A percentile compares a stretch with the other conserved stretches of the same genome.
phyloP scores from a whole-genome alignment of 2,329 filamentous ascomycete genomes.

The Aspergillus unguis region DNA sequence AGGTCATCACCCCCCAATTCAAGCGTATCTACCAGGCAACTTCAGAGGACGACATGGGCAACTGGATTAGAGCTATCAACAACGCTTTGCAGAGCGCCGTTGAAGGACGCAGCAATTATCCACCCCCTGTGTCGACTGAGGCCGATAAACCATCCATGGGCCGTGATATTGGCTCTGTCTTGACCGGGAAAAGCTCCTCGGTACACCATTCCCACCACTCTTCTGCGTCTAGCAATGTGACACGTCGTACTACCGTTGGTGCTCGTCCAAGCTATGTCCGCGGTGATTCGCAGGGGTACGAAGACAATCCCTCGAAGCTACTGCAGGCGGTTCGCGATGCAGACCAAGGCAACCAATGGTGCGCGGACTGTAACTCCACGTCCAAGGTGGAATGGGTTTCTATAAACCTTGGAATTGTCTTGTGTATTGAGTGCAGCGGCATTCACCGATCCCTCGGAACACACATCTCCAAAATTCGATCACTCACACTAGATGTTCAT shows the following conservation, averaged over 20 bases:
- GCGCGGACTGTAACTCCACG: slow-evolving; percentile 88
- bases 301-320: slow-evolving; percentile 80
- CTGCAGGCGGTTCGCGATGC: slow-evolving; percentile 83
- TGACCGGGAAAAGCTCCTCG: slow-evolving; percentile 83
- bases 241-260: slow-evolving; percentile 85
- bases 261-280: slow-evolving; percentile 72
- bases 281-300: slow-evolving; percentile 66
- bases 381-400: slow-evolving; percentile 98
- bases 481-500: slow-evolving; percentile 88
- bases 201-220: slow-evolving; percentile 50
- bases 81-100: slow-evolving; percentile 95
- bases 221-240: slow-evolving; percentile 57
- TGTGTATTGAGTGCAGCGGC: slow-evolving; percentile 97
- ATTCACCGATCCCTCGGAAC: slow-evolving; percentile 95
- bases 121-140: slow-evolving; percentile 43
- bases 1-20: slow-evolving; percentile 94
- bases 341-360: slow-evolving; percentile 89
- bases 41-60: slow-evolving; percentile 96
- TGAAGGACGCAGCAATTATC: slow-evolving; percentile 65
- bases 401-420: slow-evolving; percentile 91
- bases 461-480: slow-evolving; percentile 95
- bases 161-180: slow-evolving; percentile 84
- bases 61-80: slow-evolving; percentile 94
- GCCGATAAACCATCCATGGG: slow-evolving; percentile 60
- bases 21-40: slow-evolving; percentile 97